phyloP scores from a whole-genome alignment of 345 rosid species.

The Psidium guajava region DNA sequence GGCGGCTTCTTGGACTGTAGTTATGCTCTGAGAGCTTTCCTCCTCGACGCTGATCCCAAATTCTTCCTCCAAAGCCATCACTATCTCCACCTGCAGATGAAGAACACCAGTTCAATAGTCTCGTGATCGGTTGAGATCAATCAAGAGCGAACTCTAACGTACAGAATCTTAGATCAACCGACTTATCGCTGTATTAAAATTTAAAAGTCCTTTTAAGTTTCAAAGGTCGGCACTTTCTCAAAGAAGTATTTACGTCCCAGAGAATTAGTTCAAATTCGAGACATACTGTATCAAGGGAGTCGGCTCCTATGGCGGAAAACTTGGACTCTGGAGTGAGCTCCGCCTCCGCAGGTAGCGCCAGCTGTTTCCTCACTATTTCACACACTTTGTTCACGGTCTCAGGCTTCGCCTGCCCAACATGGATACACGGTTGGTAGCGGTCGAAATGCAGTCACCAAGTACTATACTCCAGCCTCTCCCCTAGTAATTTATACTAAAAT shows the following conservation, averaged over 20 bases:
- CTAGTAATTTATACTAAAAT: background rate
- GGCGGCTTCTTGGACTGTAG: slow-evolving; percentile 77
- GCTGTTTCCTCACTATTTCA: slow-evolving; percentile 69
- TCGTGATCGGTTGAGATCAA: background rate
- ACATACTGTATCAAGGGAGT: slow-evolving; percentile 85
- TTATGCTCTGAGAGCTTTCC: slow-evolving; percentile 59
- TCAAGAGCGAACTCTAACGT: background rate
- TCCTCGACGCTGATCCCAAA: slow-evolving; percentile 65
- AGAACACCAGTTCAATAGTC: background rate
- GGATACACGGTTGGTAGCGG: background rate
- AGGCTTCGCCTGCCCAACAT: slow-evolving; percentile 48
- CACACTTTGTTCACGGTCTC: slow-evolving; percentile 78
- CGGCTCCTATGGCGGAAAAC: slow-evolving; percentile 71
- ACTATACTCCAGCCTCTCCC: background rate
- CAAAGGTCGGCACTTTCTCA: background rate
- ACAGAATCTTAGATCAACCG: background rate
- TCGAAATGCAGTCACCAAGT: background rate
- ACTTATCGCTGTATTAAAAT: background rate
- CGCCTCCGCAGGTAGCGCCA: slow-evolving; percentile 49
- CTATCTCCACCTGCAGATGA: slow-evolving; percentile 66
- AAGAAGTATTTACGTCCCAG: background rate
- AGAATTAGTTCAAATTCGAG: background rate
- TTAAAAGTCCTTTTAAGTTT: background rate
- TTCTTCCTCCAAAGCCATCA: slow-evolving; percentile 83
- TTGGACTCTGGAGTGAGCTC: slow-evolving; percentile 56